Evolutionary conservation across 805 yeast genomes (phyloP).

Genomic region (Wickerhamomyces bisporus): DNA sequence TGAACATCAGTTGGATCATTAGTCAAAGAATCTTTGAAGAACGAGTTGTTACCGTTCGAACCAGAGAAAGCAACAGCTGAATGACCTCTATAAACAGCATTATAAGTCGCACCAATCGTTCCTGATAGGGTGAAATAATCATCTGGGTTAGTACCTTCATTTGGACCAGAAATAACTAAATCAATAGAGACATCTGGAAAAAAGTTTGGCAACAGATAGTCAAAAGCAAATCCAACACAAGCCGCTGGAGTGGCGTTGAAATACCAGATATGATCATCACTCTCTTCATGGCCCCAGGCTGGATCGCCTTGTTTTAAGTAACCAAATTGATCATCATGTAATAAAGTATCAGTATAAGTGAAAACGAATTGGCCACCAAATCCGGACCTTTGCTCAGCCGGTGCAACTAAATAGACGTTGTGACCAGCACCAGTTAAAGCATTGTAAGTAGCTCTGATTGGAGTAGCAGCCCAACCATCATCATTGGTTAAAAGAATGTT

Average conservation of each 20-base stretch:
- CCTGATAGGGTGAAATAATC: slow-evolving; percentile 41
- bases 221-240: slow-evolving; percentile 43
- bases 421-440: slow-evolving; percentile 44
- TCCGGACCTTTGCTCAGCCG: slow-evolving; percentile 47
- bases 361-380: slow-evolving; percentile 49
- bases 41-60: slow-evolving; percentile 43
- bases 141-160: slow-evolving; percentile 46
- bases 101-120: slow-evolving; percentile 47
- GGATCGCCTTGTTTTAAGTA: slow-evolving; percentile 45
- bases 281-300: slow-evolving; percentile 48
- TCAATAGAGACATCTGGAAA: slow-evolving; percentile 41
- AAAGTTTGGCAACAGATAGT: slow-evolving; percentile 41
- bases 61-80: slow-evolving; percentile 52
- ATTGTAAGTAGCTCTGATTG: slow-evolving; percentile 50
- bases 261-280: slow-evolving; percentile 43
- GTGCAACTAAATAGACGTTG: slow-evolving; percentile 45
- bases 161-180: slow-evolving; percentile 47
- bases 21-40: slow-evolving; percentile 34
- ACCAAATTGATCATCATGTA: slow-evolving; percentile 41
- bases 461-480: slow-evolving; percentile 53
- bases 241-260: slow-evolving; percentile 54
- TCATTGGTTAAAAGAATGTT: slow-evolving; percentile 49
- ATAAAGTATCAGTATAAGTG: slow-evolving; percentile 34
- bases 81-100: slow-evolving; percentile 41
- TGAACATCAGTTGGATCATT: slow-evolving; percentile 36